Percentiles rank a stretch among this genome's conserved stretches.
Conservation (phyloP, 805 yeast species). For the Candida berthetii region DNA sequence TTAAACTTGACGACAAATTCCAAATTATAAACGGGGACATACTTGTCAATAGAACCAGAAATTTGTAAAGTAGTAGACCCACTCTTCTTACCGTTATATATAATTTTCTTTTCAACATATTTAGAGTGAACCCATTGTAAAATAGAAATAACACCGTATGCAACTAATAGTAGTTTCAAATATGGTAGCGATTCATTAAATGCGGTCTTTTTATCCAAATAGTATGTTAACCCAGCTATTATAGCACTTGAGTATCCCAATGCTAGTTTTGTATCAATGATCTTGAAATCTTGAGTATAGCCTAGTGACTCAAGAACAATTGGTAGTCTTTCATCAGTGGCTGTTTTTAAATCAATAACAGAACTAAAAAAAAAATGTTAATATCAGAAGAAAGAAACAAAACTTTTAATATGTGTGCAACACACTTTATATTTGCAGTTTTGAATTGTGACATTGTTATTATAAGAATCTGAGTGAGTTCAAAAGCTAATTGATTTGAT, state of each 20-base stretch:
- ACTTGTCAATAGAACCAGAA: conserved; percentile 28
- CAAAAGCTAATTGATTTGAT: too few species aligned
- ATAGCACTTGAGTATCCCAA: conserved; percentile 45
- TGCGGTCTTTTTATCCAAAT: conserved; percentile 40
- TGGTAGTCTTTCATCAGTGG: conserved; percentile 10
- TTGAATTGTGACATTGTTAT: conserved; percentile 7
- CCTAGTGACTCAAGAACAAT: conserved; percentile 22
- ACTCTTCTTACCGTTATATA: conserved; percentile 36
- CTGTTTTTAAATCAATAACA: conserved; percentile 9
- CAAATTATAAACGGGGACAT: conserved; percentile 39
- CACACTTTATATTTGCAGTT: conserved; percentile 11
- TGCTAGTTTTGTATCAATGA: conserved; percentile 41
- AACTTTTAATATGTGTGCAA: not conserved
- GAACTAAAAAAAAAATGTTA: conserved; percentile 6
- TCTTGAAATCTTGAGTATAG: conserved; percentile 32
- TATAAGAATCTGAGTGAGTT: too few species aligned
- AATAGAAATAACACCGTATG: conserved; percentile 33
- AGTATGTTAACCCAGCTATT: conserved; percentile 42
- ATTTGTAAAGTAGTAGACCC: conserved; percentile 15
- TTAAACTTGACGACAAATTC: conserved; percentile 22
- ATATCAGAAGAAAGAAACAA: too few species aligned
- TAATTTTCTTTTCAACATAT: conserved; percentile 32
- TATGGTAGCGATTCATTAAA: conserved; percentile 35
- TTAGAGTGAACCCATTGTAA: conserved; percentile 30
- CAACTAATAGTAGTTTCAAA: conserved; percentile 31